A percentile compares a stretch with the other conserved stretches of the same genome.
phyloP scores from a whole-genome alignment of 2,329 filamentous ascomycete species.

The Celoporthe dispersa region DNA sequence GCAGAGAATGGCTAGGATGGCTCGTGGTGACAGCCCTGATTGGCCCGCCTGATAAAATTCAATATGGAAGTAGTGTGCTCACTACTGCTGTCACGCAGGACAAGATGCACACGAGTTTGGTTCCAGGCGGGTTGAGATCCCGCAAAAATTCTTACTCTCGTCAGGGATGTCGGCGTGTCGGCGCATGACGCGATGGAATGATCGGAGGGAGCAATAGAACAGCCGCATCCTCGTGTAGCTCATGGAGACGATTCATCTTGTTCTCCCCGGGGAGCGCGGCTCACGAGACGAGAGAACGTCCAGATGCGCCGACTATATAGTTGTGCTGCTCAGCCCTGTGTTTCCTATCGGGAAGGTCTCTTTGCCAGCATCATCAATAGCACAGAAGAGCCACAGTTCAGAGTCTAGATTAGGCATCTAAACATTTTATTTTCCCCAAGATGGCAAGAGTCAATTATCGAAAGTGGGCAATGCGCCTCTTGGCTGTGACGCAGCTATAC shows the following conservation, averaged over 20 bases:
- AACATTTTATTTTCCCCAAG: not conserved
- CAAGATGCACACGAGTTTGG: not conserved
- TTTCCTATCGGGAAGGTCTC: constrained; percentile 10
- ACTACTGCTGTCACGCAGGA: not conserved
- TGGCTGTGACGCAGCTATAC: constrained; percentile 14
- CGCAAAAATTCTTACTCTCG: constrained; percentile 4
- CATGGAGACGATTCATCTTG: not conserved
- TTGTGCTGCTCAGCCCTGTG: not conserved
- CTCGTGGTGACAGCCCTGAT: not conserved
- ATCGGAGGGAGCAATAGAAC: not conserved
- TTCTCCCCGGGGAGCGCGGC: constrained; percentile 13
- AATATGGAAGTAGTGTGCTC: not conserved
- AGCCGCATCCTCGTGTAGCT: constrained; percentile 1
- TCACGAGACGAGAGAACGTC: not conserved
- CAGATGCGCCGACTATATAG: constrained; percentile 15
- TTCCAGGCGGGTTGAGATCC: constrained; percentile 5
- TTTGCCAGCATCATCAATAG: not conserved
- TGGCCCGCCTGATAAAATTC: not conserved
- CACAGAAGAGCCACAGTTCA: not conserved
- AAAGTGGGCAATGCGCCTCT: constrained; percentile 9
- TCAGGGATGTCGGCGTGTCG: constrained; percentile 20
- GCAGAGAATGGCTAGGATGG: not conserved
- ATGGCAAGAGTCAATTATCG: constrained; percentile 16
- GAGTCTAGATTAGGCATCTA: not conserved
- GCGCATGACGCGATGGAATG: constrained; percentile 20